These are phyloP conservation scores for Podila epicladia DNA, from an alignment of 192 early-diverging fungal species.

Conservation along the genomic window DNA sequence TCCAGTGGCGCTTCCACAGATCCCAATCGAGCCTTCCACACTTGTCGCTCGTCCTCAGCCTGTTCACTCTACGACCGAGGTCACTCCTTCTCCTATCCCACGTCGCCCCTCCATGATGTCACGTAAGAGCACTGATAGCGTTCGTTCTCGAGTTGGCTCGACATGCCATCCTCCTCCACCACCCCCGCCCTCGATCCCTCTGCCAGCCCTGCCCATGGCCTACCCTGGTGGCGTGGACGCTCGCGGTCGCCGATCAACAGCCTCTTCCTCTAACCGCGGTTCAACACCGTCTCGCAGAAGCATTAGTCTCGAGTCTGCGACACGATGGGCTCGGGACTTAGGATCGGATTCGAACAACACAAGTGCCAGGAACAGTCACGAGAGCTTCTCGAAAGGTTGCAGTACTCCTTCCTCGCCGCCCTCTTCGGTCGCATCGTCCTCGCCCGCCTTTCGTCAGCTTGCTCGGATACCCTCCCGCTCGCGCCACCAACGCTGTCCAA, in stretches of 20 bases:
- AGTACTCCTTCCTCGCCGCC: not conserved
- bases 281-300: not conserved
- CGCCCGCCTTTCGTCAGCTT: not conserved
- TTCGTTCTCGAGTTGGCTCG: conserved; percentile 7
- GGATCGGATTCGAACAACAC: not conserved
- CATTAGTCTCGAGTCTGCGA: not conserved
- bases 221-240: too few relatives aligned
- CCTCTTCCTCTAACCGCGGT: not conserved
- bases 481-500: conserved; percentile 27
- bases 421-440: not conserved
- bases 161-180: conserved; percentile 23
- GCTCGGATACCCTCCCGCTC: not conserved
- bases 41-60: not conserved
- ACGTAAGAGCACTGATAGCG: conserved; percentile 20
- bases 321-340: not conserved
- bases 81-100: conserved; percentile 6
- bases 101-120: conserved; percentile 7
- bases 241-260: too few relatives aligned
- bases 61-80: not conserved
- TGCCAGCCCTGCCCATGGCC: conserved; percentile 23
- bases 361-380: too few relatives aligned
- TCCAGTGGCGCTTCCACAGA: not conserved
- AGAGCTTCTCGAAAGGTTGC: too few relatives aligned
- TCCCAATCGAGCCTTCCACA: not conserved
- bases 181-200: conserved; percentile 29